Base-by-base conservation (phyloP, 179 eudicot genomes). In the Spergularia azorica region DNA sequence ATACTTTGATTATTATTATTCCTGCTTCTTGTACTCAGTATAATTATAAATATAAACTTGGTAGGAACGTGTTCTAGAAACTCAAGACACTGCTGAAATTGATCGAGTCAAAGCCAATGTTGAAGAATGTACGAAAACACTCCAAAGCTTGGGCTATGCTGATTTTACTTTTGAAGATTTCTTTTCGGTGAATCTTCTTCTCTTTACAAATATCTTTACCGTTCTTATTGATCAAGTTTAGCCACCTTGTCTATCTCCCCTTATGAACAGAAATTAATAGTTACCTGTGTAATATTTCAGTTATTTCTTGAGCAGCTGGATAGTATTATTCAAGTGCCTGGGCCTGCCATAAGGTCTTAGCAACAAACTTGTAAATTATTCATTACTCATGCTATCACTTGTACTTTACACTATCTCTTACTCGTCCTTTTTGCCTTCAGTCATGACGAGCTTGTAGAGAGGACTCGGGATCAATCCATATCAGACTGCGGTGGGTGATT, bases 121-220 rank as follows among this genome's bases (percentile, higher is more conserved):
- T 68, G 98, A 93, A 83, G 76, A 88, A 68, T 91, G 98, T 82
- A 85, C 87, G 74, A 91, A 83, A 82, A 95, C 92, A 17, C 98
- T 95, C 69, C 97, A 85, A 80, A 72, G 75, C 79, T 86, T 95
- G 84, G 98, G 98, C 39, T 87, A 95, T 87, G 89, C 95, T 38
- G 98, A 93, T 72, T 95, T 95, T 76, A 95, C 97, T 9, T 95
- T 91, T 83, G 98, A 95, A 88, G 98, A 95, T 82, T 95, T 91
- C 70, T 95, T 95, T 76, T 54, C 85, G 83, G 98, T 95, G 32
- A n/a, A n/a, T n/a, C n/a, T n/a, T n/a, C n/a, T n/a, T n/a, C n/a
- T n/a, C n/a, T n/a, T n/a, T n/a, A n/a, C n/a, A n/a, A n/a, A n/a
- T n/a, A n/a, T n/a, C n/a, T n/a, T n/a, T n/a, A n/a, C n/a, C n/a